A percentile compares a stretch with the other conserved stretches of the same genome.
Conservation (phyloP, 1,284 basidiomycete genomes). For the Malassezia arunalokei region DNA sequence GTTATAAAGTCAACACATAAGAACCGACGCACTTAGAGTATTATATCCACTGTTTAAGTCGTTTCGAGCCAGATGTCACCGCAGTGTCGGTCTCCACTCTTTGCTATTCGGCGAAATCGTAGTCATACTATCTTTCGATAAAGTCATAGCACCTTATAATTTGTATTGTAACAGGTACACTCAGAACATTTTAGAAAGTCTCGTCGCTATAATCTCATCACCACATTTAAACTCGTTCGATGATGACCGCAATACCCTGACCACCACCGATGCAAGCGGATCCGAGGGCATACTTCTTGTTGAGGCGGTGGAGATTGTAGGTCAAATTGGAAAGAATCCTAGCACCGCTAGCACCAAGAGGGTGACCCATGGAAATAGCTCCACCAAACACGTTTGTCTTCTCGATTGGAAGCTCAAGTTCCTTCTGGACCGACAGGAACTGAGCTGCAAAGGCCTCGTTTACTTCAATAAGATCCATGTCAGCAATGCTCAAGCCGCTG, state of each 20-base stretch:
- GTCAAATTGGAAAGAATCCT: conserved; percentile 51
- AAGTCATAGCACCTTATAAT: too few species aligned
- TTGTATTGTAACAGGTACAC: background rate
- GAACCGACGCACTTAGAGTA: too few species aligned
- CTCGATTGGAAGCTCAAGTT: conserved; percentile 58
- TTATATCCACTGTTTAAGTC: too few species aligned
- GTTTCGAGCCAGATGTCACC: too few species aligned
- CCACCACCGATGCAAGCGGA: conserved; percentile 53
- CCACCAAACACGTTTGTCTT: conserved; percentile 53
- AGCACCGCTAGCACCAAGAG: conserved; percentile 52
- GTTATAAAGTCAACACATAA: conserved; percentile 18
- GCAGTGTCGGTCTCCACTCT: too few species aligned
- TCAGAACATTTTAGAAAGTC: background rate
- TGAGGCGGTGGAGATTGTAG: conserved; percentile 51
- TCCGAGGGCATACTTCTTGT: conserved; percentile 52
- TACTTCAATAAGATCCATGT: conserved; percentile 53
- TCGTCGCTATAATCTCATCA: background rate
- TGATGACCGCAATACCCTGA: conserved; percentile 48
- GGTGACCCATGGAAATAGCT: conserved; percentile 52
- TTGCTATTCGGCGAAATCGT: too few species aligned
- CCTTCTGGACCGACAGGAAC: conserved; percentile 77
- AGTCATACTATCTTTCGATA: too few species aligned
- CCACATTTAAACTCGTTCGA: conserved; percentile 39
- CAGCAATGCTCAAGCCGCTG: conserved; percentile 46
- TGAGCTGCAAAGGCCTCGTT: conserved; percentile 86